Percentiles rank a stretch among this genome's conserved stretches.
Conservation (phyloP, 495 filamentous ascomycete species). For the Penicillium bialowiezense region DNA sequence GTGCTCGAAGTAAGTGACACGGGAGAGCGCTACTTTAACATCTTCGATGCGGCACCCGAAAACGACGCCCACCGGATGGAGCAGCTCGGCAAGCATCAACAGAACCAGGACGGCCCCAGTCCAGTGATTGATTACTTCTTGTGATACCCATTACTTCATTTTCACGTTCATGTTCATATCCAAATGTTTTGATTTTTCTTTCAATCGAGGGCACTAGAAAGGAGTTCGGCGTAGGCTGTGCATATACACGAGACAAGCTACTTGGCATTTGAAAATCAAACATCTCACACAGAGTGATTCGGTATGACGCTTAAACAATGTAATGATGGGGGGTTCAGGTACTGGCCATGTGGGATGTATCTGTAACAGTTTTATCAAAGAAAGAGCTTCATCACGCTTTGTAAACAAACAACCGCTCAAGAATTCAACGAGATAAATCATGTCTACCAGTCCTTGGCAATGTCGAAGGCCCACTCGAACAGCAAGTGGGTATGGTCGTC, state of each 20-base stretch:
- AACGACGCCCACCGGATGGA: slow-evolving; percentile 85
- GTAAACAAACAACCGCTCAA: slow-evolving; percentile 31
- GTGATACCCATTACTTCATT: slow-evolving; percentile 52
- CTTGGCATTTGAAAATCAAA: slow-evolving; percentile 18
- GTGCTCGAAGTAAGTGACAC: slow-evolving; percentile 92
- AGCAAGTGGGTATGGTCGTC: slow-evolving; percentile 80
- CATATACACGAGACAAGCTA: slow-evolving; percentile 23
- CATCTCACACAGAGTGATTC: slow-evolving; percentile 9
- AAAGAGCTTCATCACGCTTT: slow-evolving; percentile 34
- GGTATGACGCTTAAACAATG: slow-evolving; percentile 12
- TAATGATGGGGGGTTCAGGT: slow-evolving; percentile 19
- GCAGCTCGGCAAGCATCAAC: slow-evolving; percentile 47
- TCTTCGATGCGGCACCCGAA: slow-evolving; percentile 94
- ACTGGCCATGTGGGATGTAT: slow-evolving; percentile 7
- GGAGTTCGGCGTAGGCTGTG: slow-evolving; percentile 31
- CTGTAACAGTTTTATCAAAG: slow-evolving; percentile 24
- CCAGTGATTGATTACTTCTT: slow-evolving; percentile 74
- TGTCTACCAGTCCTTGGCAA: slow-evolving; percentile 81
- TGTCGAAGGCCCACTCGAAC: slow-evolving; percentile 94
- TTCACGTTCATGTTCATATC: slow-evolving; percentile 3
- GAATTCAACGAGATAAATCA: slow-evolving; percentile 23
- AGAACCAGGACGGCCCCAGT: slow-evolving; percentile 50
- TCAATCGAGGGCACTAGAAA: slow-evolving; percentile 20
- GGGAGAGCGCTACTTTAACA: slow-evolving; percentile 91
- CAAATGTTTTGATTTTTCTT: slow-evolving; percentile 3